Conservation (phyloP, 1,284 basidiomycete species). For the Ustilago shanxiensis region DNA sequence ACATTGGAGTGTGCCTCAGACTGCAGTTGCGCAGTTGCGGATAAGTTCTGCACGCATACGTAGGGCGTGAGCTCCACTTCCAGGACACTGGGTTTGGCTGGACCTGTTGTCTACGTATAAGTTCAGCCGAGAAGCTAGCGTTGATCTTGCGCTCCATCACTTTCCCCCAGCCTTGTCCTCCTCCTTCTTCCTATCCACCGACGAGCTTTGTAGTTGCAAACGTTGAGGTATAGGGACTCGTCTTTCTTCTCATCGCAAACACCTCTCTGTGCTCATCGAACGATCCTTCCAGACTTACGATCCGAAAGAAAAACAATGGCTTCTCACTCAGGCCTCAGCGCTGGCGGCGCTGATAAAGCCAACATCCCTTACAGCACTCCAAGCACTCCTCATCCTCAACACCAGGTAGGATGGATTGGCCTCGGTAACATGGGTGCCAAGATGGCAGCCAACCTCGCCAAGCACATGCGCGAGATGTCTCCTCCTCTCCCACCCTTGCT, state of each 20-base stretch:
- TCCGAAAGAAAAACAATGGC: slow-evolving; percentile 28
- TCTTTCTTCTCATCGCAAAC: not conserved
- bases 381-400: slow-evolving; percentile 54
- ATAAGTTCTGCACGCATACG: slow-evolving; percentile 16
- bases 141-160: not conserved
- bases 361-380: slow-evolving; percentile 54
- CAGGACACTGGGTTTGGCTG: no score
- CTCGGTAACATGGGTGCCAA: slow-evolving; percentile 76
- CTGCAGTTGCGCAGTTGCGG: not conserved
- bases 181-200: not conserved
- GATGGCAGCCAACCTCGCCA: slow-evolving; percentile 83
- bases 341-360: slow-evolving; percentile 18
- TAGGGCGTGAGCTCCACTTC: slow-evolving; percentile 6
- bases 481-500: slow-evolving; percentile 57
- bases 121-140: slow-evolving; percentile 14
- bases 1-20: not conserved
- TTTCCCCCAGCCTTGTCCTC: not conserved
- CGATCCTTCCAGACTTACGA: not conserved
- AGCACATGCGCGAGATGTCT: slow-evolving; percentile 68
- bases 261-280: not conserved
- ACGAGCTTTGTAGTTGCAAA: no score
- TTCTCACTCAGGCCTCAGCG: slow-evolving; percentile 24
- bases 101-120: not conserved
- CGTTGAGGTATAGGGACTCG: no score
- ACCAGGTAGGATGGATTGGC: slow-evolving; percentile 59